These are phyloP conservation scores for Lactarius quietus DNA, from an alignment of 768 basidiomycete species.

Conservation along the genomic window DNA sequence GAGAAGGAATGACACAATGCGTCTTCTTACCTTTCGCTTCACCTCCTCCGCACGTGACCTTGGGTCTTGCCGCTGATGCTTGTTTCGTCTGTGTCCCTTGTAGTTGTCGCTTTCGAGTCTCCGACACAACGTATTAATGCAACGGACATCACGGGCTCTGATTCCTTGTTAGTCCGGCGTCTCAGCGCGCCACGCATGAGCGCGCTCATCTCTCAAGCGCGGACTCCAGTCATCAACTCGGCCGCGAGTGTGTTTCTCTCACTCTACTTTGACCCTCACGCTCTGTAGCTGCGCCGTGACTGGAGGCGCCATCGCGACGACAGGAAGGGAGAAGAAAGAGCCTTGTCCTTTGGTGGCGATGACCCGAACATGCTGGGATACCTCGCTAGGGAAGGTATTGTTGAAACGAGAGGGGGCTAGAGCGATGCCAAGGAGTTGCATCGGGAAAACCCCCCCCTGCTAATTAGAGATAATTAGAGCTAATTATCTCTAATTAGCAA, in stretches of 20 bases:
- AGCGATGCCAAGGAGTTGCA: conserved; percentile 17
- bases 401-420: conserved; percentile 9
- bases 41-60: background rate
- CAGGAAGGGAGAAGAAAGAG: background rate
- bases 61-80: conserved; percentile 26
- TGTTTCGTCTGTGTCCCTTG: conserved; percentile 43
- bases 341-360: background rate
- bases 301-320: conserved; percentile 12
- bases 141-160: conserved; percentile 11
- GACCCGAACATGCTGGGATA: conserved; percentile 6
- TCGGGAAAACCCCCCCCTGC: too few relatives aligned
- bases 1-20: background rate
- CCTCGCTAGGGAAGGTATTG: background rate
- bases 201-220: conserved; percentile 7
- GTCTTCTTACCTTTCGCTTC: conserved; percentile 3
- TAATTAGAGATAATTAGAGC: too few relatives aligned
- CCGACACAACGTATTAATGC: conserved; percentile 50
- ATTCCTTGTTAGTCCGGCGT: too few relatives aligned
- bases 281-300: background rate
- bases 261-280: conserved; percentile 12
- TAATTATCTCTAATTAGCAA: too few relatives aligned
- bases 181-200: conserved; percentile 11
- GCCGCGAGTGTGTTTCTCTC: conserved; percentile 9
- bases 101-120: conserved; percentile 66
- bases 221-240: conserved; percentile 3